Evolutionary conservation across 2,329 filamentous ascomycete genomes (phyloP).

Genomic region (Apiospora koreana): DNA sequence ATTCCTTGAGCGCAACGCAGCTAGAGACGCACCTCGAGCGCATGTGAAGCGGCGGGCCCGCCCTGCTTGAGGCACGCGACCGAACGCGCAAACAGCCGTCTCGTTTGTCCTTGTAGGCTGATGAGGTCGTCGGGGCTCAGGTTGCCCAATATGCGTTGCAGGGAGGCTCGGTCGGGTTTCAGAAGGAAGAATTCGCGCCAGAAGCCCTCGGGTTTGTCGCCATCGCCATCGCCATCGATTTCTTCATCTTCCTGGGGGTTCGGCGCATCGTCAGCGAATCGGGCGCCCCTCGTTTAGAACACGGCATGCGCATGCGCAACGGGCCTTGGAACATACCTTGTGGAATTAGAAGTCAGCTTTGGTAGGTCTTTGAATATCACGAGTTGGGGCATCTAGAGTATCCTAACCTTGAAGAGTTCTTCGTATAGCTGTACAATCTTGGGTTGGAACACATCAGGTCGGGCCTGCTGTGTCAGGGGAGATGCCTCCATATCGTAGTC

Average conservation of each 20-base stretch:
- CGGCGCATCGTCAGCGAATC: conserved; percentile 19
- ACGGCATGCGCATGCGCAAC: not conserved
- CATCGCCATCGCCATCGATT: conserved; percentile 60
- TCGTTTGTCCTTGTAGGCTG: conserved; percentile 73
- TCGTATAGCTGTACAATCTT: conserved; percentile 93
- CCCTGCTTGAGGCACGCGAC: conserved; percentile 67
- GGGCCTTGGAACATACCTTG: conserved; percentile 15
- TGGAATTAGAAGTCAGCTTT: conserved; percentile 13
- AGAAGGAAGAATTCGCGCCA: conserved; percentile 96
- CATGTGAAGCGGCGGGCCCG: conserved; percentile 70
- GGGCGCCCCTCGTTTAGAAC: not conserved
- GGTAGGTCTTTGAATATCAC: not conserved
- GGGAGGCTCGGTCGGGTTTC: conserved; percentile 70
- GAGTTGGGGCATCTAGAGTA: conserved; percentile 11
- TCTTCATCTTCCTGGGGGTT: conserved; percentile 47
- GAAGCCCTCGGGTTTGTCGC: conserved; percentile 82
- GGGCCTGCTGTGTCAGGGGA: conserved; percentile 87
- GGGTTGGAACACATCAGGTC: conserved; percentile 87
- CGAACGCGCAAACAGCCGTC: conserved; percentile 75
- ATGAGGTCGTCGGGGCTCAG: conserved; percentile 75
- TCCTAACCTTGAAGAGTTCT: conserved; percentile 71
- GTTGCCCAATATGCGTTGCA: conserved; percentile 70
- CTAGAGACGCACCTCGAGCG: conserved; percentile 70
- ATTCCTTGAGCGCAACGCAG: conserved; percentile 38
- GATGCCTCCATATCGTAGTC: conserved; percentile 73